phyloP scores from a whole-genome alignment of 2,329 filamentous ascomycete species.

The Alternaria ethzedia region DNA sequence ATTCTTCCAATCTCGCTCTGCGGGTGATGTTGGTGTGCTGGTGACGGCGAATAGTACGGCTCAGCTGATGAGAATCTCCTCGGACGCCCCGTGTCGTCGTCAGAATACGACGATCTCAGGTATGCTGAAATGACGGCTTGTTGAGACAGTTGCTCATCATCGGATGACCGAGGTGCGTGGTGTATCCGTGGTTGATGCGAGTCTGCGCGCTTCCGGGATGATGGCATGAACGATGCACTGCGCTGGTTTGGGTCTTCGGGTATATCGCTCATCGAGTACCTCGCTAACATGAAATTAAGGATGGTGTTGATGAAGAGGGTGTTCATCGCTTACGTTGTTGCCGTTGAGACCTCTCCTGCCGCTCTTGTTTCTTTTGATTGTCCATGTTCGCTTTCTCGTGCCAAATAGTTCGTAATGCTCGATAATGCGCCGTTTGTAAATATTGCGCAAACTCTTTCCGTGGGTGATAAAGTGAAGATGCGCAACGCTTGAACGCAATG shows the following conservation, averaged over 20 bases:
- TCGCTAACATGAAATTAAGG: constrained; percentile 2
- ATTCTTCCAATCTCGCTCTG: constrained; percentile 23
- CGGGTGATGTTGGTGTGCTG: constrained; percentile 3
- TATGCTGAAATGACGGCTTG: constrained; percentile 10
- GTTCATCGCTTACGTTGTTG: constrained; percentile 9
- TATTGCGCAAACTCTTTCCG: neutral
- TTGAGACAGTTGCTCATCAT: constrained; percentile 4
- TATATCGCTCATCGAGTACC: constrained; percentile 9
- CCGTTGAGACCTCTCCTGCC: constrained; percentile 3
- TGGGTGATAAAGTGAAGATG: neutral
- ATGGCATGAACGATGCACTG: neutral
- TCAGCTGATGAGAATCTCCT: constrained; percentile 16
- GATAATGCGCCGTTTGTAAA: neutral
- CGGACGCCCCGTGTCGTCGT: constrained; percentile 5
- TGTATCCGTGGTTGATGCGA: constrained; percentile 14
- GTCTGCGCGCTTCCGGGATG: constrained; percentile 18
- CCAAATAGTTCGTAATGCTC: neutral
- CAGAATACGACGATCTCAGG: constrained; percentile 7
- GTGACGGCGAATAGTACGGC: constrained; percentile 5
- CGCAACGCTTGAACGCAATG: neutral
- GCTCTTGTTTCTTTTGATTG: constrained; percentile 7
- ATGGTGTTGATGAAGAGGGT: neutral
- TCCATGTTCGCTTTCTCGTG: constrained; percentile 6
- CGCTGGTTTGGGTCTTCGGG: constrained; percentile 2
- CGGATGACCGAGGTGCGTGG: neutral